Conservation (phyloP, 495 filamentous ascomycete species). For the Aspergillus ellipticus region DNA sequence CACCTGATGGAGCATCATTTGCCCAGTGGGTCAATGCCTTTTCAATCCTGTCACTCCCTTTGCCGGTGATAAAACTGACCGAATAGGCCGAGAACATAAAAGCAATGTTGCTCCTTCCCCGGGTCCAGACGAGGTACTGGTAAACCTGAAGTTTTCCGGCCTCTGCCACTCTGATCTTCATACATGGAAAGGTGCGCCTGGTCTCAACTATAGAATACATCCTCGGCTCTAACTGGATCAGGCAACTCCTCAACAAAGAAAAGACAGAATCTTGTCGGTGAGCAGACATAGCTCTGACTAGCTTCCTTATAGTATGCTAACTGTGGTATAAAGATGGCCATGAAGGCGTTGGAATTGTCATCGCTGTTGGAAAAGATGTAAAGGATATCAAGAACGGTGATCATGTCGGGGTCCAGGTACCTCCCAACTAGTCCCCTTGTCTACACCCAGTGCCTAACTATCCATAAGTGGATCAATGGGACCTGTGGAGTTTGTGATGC, state of each 20-base stretch:
- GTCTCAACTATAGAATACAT: background rate
- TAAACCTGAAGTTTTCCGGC: conserved; percentile 9
- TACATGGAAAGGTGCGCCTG: conserved; percentile 5
- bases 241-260: background rate
- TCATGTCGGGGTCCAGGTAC: conserved; percentile 11
- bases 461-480: conserved; percentile 66
- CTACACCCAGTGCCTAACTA: background rate
- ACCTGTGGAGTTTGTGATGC: conserved; percentile 66
- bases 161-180: conserved; percentile 12
- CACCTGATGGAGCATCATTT: background rate
- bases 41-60: background rate
- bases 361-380: background rate
- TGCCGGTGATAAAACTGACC: background rate
- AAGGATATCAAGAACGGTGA: conserved; percentile 4
- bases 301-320: background rate
- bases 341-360: conserved; percentile 5
- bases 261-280: background rate
- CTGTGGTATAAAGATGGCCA: background rate
- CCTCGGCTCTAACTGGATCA: background rate
- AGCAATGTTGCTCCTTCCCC: background rate
- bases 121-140: conserved; percentile 8
- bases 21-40: background rate
- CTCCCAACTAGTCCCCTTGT: background rate
- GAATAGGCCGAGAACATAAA: background rate
- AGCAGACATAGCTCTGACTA: background rate